A percentile compares a stretch with the other conserved stretches of the same genome.
phyloP scores from a whole-genome alignment of 371 early-diverging fungal species.

The Mucor lusitanicus region DNA sequence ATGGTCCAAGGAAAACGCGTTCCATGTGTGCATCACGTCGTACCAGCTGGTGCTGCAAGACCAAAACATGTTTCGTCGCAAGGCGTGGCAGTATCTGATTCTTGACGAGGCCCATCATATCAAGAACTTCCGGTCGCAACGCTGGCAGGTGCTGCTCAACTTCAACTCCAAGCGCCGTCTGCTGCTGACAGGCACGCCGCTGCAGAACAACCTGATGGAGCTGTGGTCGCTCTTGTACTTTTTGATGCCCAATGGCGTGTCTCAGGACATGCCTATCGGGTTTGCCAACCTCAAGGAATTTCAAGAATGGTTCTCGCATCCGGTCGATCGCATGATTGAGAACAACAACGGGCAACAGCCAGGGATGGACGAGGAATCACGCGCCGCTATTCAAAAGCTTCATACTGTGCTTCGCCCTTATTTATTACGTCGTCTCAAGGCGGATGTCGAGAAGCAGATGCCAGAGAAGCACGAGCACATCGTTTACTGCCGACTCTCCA shows the following conservation, averaged over 20 bases:
- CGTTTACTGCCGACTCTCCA: constrained; percentile 75
- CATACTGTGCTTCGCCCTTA: constrained; percentile 88
- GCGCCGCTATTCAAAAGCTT: constrained; percentile 64
- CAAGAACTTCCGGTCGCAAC: constrained; percentile 92
- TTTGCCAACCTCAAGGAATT: constrained; percentile 87
- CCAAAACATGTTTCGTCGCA: constrained; percentile 76
- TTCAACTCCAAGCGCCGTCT: constrained; percentile 81
- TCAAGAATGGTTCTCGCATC: constrained; percentile 89
- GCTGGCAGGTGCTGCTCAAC: constrained; percentile 89
- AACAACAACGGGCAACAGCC: constrained; percentile 36
- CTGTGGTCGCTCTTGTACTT: constrained; percentile 96
- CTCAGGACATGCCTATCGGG: constrained; percentile 63
- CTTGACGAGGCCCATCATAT: constrained; percentile 97
- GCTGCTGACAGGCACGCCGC: constrained; percentile 93
- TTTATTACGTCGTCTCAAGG: constrained; percentile 83
- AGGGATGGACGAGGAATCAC: constrained; percentile 58
- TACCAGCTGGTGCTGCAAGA: constrained; percentile 86
- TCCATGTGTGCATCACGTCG: constrained; percentile 89
- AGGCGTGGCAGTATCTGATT: constrained; percentile 85
- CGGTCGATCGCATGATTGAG: constrained; percentile 80
- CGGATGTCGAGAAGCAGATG: constrained; percentile 86
- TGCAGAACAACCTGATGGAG: constrained; percentile 95
- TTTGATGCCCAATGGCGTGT: constrained; percentile 80
- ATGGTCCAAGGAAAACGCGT: constrained; percentile 81
- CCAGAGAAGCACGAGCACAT: constrained; percentile 85